Conservation (phyloP, 192 early-diverging fungal genomes). For the Coemansia sp. region DNA sequence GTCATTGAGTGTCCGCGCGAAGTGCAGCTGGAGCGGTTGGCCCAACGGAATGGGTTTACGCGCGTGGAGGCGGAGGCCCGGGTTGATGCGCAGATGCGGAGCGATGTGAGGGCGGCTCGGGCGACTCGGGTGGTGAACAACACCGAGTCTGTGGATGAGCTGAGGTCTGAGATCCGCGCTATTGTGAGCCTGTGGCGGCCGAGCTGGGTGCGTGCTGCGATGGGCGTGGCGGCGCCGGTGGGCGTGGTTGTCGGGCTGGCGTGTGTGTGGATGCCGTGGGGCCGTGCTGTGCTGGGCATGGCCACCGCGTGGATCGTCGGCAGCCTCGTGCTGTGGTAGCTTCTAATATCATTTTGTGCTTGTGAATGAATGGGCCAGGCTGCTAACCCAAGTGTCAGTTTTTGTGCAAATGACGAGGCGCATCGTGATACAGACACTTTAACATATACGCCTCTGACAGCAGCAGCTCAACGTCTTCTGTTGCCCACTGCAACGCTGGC, state of each 20-base stretch:
- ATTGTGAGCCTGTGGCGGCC: slow-evolving; percentile 32
- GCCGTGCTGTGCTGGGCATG: slow-evolving; percentile 26
- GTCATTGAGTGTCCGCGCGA: slow-evolving; percentile 76
- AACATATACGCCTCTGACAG: slow-evolving; percentile 96
- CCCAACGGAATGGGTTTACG: slow-evolving; percentile 65
- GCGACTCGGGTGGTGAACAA: slow-evolving; percentile 90
- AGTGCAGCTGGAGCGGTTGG: slow-evolving; percentile 74
- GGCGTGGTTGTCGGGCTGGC: slow-evolving; percentile 22
- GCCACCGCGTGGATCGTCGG: slow-evolving; percentile 27
- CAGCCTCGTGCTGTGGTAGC: neutral
- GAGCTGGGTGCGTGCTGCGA: slow-evolving; percentile 16
- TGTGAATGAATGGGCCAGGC: no score
- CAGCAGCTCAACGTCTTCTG: slow-evolving; percentile 91
- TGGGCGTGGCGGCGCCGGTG: slow-evolving; percentile 36
- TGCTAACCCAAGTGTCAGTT: neutral
- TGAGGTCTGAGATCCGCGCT: slow-evolving; percentile 19
- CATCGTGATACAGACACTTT: slow-evolving; percentile 92
- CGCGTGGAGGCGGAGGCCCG: slow-evolving; percentile 64
- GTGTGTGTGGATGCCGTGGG: slow-evolving; percentile 18
- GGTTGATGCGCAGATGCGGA: slow-evolving; percentile 80
- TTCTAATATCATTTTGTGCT: no score
- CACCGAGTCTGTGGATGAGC: slow-evolving; percentile 59
- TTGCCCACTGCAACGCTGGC: slow-evolving; percentile 83
- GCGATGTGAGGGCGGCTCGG: slow-evolving; percentile 71
- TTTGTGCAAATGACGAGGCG: slow-evolving; percentile 72